Base-by-base conservation (phyloP, 202 grass and related monocot genomes). In the Saccharum hybrid region DNA sequence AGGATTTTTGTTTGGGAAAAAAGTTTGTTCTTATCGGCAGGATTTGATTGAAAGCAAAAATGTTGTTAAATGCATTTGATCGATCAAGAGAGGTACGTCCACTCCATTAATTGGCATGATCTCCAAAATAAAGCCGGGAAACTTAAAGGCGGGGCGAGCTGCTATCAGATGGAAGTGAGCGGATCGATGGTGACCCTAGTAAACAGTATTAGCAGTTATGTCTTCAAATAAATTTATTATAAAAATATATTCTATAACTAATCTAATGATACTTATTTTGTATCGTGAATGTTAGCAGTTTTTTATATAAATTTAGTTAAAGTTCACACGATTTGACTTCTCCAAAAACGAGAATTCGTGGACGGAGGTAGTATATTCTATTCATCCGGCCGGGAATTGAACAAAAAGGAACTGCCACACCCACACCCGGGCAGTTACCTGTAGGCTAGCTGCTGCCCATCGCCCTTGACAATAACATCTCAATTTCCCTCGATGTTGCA, bases 391-490 rank as follows among this genome's bases (percentile, higher is more conserved):
- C 62, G 3, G 75, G 22, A 68, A 40, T 51, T 37, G 56, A 60
- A 66, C 66, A 41, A 67, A 68, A 23, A 85, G 7, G 23, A 69
- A 56, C 52, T 14, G 28, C 71, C 54, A 57, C 37, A 8, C 51
- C 74, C 54, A 43, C 41, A 57, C 28, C 74, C 64, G 43, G 63
- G 68, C 64, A 56, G 63, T 76, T 52, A 75, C 14, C 63, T 66
- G 52, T 6, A 62, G 52, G 21, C 40, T 71, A 7, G 38, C 37
- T 36, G 34, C 34, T 21, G 78, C 71, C 10, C 4, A 62, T 62
- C 41, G 36, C 6, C 28, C 49, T 36, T 84, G 77, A 89, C 65
- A 21, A 56, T 8, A 85, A 85, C 82, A 14, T 76, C 72, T 51
- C 41, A 30, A 81, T 71, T 77, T 64, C 5, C 34, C 22, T 71